Base-by-base conservation (phyloP, 208 protist genomes). In the Crithidia thermophila region DNA sequence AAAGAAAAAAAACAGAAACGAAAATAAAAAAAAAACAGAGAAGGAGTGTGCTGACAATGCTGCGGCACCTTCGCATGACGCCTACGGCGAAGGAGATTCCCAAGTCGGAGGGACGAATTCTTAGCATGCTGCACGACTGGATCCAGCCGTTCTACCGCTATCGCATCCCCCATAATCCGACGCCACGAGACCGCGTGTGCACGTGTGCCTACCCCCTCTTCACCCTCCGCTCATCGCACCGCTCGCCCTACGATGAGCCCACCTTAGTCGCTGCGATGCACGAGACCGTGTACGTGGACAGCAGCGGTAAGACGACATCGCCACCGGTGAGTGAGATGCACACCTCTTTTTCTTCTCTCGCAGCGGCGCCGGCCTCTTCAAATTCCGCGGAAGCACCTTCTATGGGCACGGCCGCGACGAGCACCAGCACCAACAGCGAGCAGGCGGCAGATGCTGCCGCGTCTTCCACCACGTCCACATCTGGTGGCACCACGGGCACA, bases 201-300 rank as follows among this genome's bases (percentile, higher is more conserved):
- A 67, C 63, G 34, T 91, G 85, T 67, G 67, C 67, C 20, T 88
- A 86, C 49, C 82, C 85, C 1, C 67, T 91, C 36, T 91, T 77
- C 72, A 90, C 84, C 13, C 67, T 87, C 3, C 85, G 84, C 49
- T 65, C 72, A 3, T 75, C 84, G 7, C 23, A 46, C 8, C 55
- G 60, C 33, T 87, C 81, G 0, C 84, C 79, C 14, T 86, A 81
- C 33, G 78, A 84, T 49, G 63, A 66, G 51, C 58, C 71, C 6
- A 63, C 67, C 0, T 40, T 45, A 16, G 25, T 57, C 40, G 16
- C 58, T n/a, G 59, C 58, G 18, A n/a, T 23, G 13, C 52, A 31
- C 14, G 68, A 75, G 43, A 42, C 68, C 1, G 43, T 68, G 14
- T 53, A 75, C 33, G 68, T 50, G 25, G 57, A 49, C 27, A 46